These are phyloP conservation scores for Monosporascus cannonballus DNA, from an alignment of 2,329 filamentous ascomycete genomes.

Conservation along the genomic window DNA sequence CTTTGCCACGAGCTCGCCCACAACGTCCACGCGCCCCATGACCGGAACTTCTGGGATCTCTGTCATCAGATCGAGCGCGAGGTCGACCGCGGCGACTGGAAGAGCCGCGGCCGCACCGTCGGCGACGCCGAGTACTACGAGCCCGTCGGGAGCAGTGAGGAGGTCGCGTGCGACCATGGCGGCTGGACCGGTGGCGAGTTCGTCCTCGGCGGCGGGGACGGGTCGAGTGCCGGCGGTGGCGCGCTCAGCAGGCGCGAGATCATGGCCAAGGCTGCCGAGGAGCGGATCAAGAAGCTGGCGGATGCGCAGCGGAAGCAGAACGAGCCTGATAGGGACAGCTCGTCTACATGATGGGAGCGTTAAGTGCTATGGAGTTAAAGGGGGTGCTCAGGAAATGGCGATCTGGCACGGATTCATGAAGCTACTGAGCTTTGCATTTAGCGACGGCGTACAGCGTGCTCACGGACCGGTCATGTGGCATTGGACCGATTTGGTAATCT, in stretches of 20 bases:
- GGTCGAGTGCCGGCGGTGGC: conserved; percentile 19
- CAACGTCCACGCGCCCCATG: conserved; percentile 80
- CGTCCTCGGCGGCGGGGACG: conserved; percentile 55
- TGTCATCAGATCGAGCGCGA: conserved; percentile 83
- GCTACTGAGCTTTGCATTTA: no score
- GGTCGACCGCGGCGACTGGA: conserved; percentile 77
- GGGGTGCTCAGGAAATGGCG: no score
- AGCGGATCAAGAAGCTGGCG: conserved; percentile 44
- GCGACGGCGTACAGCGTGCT: no score
- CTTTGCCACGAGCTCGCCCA: conserved; percentile 94
- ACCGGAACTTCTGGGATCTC: conserved; percentile 82
- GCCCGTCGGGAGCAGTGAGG: conserved; percentile 41
- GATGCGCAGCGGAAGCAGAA: background rate
- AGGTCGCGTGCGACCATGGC: conserved; percentile 59
- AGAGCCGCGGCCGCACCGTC: conserved; percentile 58
- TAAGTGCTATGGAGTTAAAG: no score
- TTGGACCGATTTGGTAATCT: no score
- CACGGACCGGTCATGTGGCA: no score
- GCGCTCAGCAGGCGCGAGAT: conserved; percentile 66
- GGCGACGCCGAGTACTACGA: conserved; percentile 58
- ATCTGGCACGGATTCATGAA: no score
- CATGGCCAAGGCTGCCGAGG: conserved; percentile 68
- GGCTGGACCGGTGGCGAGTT: conserved; percentile 78
- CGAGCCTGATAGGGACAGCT: background rate
- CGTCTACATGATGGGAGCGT: background rate